phyloP scores from a whole-genome alignment of 345 rosid species.

The Mallotus nudiflorus region DNA sequence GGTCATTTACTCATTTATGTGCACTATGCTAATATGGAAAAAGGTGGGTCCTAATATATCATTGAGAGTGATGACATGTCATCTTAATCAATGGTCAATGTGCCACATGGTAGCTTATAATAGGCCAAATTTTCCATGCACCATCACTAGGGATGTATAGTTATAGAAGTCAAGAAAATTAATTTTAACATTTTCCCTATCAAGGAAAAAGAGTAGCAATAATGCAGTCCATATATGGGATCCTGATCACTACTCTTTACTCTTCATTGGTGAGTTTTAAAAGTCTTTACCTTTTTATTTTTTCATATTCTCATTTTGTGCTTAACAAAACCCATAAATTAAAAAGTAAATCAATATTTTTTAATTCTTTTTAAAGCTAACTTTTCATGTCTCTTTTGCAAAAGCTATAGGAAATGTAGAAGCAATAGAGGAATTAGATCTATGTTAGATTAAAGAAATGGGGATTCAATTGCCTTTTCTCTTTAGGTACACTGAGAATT shows the following conservation, averaged over 20 bases:
- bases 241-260: conserved; percentile 9
- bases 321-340: background rate
- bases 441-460: conserved; percentile 7
- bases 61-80: too few species aligned
- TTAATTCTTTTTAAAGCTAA: background rate
- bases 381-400: background rate
- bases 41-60: too few species aligned
- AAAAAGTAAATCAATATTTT: background rate
- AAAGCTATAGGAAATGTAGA: background rate
- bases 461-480: conserved; percentile 15
- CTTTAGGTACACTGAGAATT: conserved; percentile 34
- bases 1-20: too few species aligned
- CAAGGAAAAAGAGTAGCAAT: too few species aligned
- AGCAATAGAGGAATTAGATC: conserved; percentile 7
- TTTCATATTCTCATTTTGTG: background rate
- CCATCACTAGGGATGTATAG: too few species aligned
- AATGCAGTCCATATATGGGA: conserved; percentile 1
- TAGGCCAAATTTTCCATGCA: too few species aligned
- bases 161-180: too few species aligned
- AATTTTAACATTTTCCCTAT: too few species aligned
- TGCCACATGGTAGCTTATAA: too few species aligned
- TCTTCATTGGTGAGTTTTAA: conserved; percentile 1
- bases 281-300: too few species aligned
- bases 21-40: too few species aligned
- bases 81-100: too few species aligned